Conservation (phyloP, 2,329 filamentous ascomycete genomes). For the Ophiostoma perfectum region DNA sequence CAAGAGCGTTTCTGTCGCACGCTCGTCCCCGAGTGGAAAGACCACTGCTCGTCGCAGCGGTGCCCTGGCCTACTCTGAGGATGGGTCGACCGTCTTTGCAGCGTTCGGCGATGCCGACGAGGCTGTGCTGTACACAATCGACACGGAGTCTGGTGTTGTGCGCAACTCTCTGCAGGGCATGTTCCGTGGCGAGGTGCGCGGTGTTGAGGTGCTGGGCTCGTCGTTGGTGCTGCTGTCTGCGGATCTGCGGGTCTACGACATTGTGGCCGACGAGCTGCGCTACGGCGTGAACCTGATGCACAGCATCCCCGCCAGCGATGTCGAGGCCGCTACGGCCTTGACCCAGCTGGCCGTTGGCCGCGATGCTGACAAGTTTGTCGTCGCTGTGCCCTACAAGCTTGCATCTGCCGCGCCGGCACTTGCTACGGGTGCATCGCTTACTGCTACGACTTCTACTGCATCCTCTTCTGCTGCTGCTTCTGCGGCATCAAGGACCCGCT, state of each 20-base stretch:
- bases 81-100: conserved; percentile 76
- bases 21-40: conserved; percentile 29
- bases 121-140: conserved; percentile 68
- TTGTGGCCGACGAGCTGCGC: conserved; percentile 69
- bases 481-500: conserved; percentile 26
- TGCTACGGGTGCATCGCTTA: neutral
- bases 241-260: conserved; percentile 72
- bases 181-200: conserved; percentile 59
- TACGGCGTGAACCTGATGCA: conserved; percentile 57
- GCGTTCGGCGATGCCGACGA: conserved; percentile 53
- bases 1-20: neutral
- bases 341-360: conserved; percentile 68
- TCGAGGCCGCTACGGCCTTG: conserved; percentile 36
- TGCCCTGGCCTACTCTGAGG: conserved; percentile 71
- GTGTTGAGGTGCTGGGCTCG: conserved; percentile 65
- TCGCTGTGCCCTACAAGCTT: conserved; percentile 45
- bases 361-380: conserved; percentile 59
- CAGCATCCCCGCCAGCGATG: conserved; percentile 31
- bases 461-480: neutral
- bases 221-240: conserved; percentile 71
- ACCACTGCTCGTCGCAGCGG: conserved; percentile 45
- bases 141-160: conserved; percentile 62
- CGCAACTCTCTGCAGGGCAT: conserved; percentile 62
- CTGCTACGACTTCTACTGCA: neutral
- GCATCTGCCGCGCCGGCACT: neutral